Conservation (phyloP, 1,284 basidiomycete species). For the Marasmius oreades region DNA sequence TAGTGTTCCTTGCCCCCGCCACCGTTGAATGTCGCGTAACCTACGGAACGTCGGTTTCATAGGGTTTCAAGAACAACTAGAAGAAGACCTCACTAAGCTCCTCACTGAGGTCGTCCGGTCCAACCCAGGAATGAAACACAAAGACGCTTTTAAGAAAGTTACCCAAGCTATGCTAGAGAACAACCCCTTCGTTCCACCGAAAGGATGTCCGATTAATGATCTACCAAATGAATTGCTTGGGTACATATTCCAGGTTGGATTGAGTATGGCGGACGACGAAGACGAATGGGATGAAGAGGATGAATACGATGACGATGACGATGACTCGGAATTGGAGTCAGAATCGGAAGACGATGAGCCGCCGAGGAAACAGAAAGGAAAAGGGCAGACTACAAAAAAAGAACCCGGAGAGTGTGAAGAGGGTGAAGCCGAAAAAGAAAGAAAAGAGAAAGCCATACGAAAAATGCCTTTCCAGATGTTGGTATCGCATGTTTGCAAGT, state of each 20-base stretch:
- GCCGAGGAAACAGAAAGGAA: conserved; percentile 8
- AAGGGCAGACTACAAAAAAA: conserved; percentile 18
- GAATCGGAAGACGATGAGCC: conserved; percentile 15
- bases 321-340: conserved; percentile 18
- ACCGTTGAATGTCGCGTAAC: conserved; percentile 16
- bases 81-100: conserved; percentile 10
- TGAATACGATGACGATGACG: conserved; percentile 26
- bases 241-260: conserved; percentile 53
- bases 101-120: conserved; percentile 23
- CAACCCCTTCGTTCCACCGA: conserved; percentile 46
- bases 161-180: conserved; percentile 33
- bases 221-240: conserved; percentile 57
- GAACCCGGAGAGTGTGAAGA: conserved; percentile 15
- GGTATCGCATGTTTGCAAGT: conserved; percentile 39
- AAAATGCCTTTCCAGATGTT: conserved; percentile 35
- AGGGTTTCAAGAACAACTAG: conserved; percentile 4
- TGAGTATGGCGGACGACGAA: conserved; percentile 31
- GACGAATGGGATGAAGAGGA: conserved; percentile 25
- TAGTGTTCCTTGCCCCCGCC: no score
- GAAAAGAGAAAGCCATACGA: conserved; percentile 27
- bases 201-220: conserved; percentile 49
- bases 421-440: conserved; percentile 13
- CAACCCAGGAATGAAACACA: conserved; percentile 23
- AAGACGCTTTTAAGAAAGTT: conserved; percentile 29
- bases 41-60: neutral